phyloP scores from a whole-genome alignment of 148 eudicot genomes.

The Vaccinium myrtillus region DNA sequence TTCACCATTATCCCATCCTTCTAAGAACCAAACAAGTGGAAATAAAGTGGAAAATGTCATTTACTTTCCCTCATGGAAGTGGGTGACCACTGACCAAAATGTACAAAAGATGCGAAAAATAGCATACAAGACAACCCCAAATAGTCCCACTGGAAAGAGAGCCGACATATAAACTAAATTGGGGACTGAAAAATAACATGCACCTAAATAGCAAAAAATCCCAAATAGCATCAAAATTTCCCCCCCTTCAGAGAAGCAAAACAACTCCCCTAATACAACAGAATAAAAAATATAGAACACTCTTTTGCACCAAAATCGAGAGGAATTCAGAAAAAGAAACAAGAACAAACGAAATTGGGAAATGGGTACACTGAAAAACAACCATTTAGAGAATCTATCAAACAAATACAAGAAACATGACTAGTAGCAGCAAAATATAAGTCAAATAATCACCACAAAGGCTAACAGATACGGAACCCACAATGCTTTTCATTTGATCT shows the following conservation, averaged over 20 bases:
- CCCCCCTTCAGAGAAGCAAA: background rate
- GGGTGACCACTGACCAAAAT: background rate
- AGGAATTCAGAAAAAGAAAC: background rate
- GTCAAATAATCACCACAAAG: no score
- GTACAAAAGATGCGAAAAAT: background rate
- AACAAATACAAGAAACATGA: no score
- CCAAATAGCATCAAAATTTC: background rate
- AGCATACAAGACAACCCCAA: background rate
- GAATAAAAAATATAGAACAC: background rate
- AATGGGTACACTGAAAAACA: background rate
- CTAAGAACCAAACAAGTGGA: background rate
- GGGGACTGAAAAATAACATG: slow-evolving; percentile 5
- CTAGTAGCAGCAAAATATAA: no score
- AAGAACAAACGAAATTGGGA: background rate
- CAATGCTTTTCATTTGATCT: no score
- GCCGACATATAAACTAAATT: background rate
- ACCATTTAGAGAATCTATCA: background rate
- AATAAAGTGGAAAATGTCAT: background rate
- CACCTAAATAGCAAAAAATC: background rate
- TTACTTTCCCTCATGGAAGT: background rate
- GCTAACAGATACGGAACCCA: no score
- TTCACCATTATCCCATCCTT: background rate
- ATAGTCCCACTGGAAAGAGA: background rate
- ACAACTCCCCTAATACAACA: background rate
- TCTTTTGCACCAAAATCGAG: background rate